phyloP scores from a whole-genome alignment of 371 early-diverging fungal genomes.

The Choanephora cucurbitarum region DNA sequence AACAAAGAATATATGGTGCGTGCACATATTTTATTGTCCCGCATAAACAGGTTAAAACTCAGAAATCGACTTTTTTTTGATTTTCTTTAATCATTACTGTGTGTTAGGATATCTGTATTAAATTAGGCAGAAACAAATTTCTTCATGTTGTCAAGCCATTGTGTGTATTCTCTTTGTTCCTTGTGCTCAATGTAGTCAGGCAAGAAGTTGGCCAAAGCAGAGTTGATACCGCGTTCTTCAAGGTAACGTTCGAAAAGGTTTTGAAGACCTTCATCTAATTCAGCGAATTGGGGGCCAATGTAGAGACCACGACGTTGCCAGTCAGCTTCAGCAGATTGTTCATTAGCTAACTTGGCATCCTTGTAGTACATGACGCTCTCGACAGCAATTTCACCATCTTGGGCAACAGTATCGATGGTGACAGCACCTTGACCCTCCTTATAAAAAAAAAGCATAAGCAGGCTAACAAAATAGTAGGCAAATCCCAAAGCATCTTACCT shows the following conservation, averaged over 20 bases:
- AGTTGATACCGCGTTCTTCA: conserved; percentile 84
- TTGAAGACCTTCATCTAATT: conserved; percentile 88
- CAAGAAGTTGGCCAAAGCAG: conserved; percentile 78
- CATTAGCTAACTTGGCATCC: conserved; percentile 66
- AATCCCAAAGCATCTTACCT: no score
- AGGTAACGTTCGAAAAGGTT: conserved; percentile 81
- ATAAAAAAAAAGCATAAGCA: not conserved
- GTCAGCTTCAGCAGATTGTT: conserved; percentile 84
- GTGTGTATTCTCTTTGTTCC: conserved; percentile 89
- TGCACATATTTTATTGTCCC: no score
- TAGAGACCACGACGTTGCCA: conserved; percentile 90
- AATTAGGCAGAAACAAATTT: conserved; percentile 61
- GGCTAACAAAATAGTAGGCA: conserved; percentile 2
- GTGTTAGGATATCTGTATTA: not conserved
- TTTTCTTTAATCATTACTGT: not conserved
- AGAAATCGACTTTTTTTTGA: not conserved
- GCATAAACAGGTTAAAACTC: no score
- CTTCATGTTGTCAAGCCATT: conserved; percentile 81
- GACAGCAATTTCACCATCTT: conserved; percentile 86
- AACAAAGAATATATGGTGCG: no score
- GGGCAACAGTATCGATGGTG: conserved; percentile 75
- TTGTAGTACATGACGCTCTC: conserved; percentile 78
- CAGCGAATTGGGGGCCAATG: conserved; percentile 90
- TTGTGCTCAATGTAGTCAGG: conserved; percentile 88
- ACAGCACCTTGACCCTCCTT: conserved; percentile 73